A percentile compares a stretch with the other conserved stretches of the same genome.
Evolutionary conservation across 139 green algal genomes (phyloP).

Genomic region (Chlamydomonas incerta): DNA sequence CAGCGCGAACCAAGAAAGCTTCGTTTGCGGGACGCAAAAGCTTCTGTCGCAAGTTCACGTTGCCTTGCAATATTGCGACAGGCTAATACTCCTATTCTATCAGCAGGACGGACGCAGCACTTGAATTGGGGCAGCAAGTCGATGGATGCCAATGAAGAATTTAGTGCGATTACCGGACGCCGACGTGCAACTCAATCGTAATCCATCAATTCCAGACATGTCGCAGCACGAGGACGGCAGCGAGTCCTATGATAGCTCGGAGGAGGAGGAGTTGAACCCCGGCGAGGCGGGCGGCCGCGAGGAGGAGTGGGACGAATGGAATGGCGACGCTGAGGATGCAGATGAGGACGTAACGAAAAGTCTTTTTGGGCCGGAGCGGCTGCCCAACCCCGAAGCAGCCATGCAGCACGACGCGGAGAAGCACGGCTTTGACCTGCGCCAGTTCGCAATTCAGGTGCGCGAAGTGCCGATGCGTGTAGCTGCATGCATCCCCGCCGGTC

Average conservation of each 20-base stretch:
- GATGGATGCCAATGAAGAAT: no score
- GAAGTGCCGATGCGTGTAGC: no score
- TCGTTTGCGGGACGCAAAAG: no score
- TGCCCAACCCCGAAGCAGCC: slow-evolving; percentile 70
- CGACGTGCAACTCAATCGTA: neutral
- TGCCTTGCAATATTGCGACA: no score
- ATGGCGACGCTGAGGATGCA: slow-evolving; percentile 16
- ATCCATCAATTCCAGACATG: neutral
- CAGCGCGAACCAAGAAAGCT: no score
- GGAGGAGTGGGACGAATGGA: slow-evolving; percentile 66
- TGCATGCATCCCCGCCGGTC: no score
- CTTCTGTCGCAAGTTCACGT: no score
- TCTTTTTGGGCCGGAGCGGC: slow-evolving; percentile 66
- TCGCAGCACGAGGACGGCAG: neutral
- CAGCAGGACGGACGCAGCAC: no score
- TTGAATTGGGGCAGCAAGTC: no score
- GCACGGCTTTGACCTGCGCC: slow-evolving; percentile 68
- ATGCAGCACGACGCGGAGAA: slow-evolving; percentile 68
- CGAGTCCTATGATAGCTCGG: slow-evolving; percentile 17
- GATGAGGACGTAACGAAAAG: slow-evolving; percentile 63
- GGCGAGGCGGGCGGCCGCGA: slow-evolving; percentile 8
- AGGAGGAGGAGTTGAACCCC: slow-evolving; percentile 19
- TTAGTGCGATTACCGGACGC: no score
- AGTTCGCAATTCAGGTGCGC: slow-evolving; percentile 57
- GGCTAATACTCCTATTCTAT: no score